Percentiles rank a stretch among this genome's conserved stretches.
phyloP scores from a whole-genome alignment of 331 rosid species.

The Quercus lobata region DNA sequence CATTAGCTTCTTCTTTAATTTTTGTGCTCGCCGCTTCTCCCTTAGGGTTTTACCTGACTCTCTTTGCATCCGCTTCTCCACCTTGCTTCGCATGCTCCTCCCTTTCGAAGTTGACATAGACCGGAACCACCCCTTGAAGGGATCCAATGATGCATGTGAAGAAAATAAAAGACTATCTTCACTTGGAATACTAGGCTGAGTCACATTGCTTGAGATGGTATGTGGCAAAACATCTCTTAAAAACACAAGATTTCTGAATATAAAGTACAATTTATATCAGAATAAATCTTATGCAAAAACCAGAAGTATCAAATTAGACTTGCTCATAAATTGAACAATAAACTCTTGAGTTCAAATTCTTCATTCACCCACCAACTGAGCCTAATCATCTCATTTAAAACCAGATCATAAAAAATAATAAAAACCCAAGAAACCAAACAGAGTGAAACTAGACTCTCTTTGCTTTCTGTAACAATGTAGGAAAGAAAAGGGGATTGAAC shows the following conservation, averaged over 20 bases:
- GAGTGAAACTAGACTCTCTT: not conserved
- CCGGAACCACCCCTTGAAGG: constrained; percentile 48
- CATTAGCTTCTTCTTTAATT: constrained; percentile 86
- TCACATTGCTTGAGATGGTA: constrained; percentile 31
- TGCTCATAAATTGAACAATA: not conserved
- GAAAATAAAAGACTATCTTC: constrained; percentile 26
- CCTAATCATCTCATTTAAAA: not conserved
- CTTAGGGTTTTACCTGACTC: constrained; percentile 88
- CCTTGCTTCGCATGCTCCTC: constrained; percentile 93
- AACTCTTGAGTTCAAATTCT: not conserved
- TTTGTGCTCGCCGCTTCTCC: constrained; percentile 83
- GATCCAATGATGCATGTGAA: constrained; percentile 29
- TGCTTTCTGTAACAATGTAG: not conserved
- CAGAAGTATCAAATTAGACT: not conserved
- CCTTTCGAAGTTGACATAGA: constrained; percentile 78
- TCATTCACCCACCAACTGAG: not conserved
- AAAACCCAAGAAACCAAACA: not conserved
- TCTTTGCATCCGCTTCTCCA: constrained; percentile 82
- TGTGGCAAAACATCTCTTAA: constrained; percentile 31
- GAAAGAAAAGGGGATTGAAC: not conserved
- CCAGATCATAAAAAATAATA: not conserved
- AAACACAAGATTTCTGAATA: constrained; percentile 46
- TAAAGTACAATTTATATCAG: constrained; percentile 1
- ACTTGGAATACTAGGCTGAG: constrained; percentile 16
- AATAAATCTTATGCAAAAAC: not conserved